Conservation (phyloP, 805 yeast species). For the Lipomyces chichibuensis region DNA sequence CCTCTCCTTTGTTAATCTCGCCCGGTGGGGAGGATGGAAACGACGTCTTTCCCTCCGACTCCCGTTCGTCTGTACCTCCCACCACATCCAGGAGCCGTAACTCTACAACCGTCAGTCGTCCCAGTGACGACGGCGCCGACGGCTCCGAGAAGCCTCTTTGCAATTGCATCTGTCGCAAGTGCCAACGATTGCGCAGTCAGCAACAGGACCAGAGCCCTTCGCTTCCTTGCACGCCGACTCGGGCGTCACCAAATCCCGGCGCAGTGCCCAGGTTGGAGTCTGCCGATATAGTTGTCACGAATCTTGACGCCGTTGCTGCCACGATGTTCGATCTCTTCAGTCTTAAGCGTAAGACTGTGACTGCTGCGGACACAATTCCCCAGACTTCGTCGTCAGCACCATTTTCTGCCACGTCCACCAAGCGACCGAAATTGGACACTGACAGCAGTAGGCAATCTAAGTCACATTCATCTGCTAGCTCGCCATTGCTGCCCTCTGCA, state of each 20-base stretch:
- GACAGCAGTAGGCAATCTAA: background rate
- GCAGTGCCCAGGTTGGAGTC: background rate
- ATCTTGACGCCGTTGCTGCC: background rate
- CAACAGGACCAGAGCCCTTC: background rate
- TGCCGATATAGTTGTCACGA: background rate
- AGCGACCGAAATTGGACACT: constrained; percentile 1
- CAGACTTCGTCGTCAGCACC: background rate
- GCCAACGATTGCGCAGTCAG: constrained; percentile 2
- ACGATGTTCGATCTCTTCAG: background rate
- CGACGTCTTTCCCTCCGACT: background rate
- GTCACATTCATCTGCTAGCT: background rate
- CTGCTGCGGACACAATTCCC: background rate
- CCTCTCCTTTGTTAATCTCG: background rate
- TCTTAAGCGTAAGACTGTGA: background rate
- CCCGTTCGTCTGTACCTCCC: background rate
- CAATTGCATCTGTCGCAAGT: constrained; percentile 6
- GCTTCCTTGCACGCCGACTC: background rate
- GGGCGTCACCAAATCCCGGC: background rate
- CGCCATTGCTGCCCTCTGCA: background rate
- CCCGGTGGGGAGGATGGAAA: background rate
- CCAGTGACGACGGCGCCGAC: background rate
- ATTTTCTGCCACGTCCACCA: background rate
- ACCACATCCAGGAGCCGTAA: background rate
- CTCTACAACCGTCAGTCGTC: background rate
- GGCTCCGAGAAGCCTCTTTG: constrained; percentile 1